Evolutionary conservation across 768 basidiomycete species (phyloP).

Genomic region (Leccinum aurantiacum): DNA sequence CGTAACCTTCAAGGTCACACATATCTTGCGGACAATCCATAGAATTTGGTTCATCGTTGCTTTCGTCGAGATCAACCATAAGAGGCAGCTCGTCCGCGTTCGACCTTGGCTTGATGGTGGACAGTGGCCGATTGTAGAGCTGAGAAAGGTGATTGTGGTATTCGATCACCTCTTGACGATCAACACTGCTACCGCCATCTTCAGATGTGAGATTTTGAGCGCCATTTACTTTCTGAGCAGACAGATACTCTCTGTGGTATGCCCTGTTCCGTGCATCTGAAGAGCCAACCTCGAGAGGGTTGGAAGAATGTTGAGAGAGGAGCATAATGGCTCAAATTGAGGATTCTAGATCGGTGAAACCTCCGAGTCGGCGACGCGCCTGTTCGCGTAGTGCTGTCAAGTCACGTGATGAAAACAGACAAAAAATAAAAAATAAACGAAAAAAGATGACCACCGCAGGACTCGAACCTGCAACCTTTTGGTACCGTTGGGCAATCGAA

Average conservation of each 20-base stretch:
- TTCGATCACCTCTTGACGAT: constrained; percentile 39
- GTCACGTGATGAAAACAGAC: constrained; percentile 23
- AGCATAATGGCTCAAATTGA: constrained; percentile 17
- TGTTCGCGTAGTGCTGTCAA: constrained; percentile 12
- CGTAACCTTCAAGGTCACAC: constrained; percentile 36
- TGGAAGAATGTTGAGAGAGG: constrained; percentile 72
- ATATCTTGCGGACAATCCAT: constrained; percentile 40
- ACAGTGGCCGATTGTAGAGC: constrained; percentile 36
- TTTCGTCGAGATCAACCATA: constrained; percentile 50
- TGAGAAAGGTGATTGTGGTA: constrained; percentile 54
- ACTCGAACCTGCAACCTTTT: constrained; percentile 98
- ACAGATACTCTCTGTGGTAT: constrained; percentile 41
- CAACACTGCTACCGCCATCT: constrained; percentile 46
- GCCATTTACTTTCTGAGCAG: constrained; percentile 35
- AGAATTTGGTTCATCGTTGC: constrained; percentile 37
- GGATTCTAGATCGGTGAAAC: background rate
- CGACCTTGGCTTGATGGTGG: constrained; percentile 21
- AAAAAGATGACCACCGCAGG: constrained; percentile 77
- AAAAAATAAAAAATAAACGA: background rate
- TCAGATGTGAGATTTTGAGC: constrained; percentile 45
- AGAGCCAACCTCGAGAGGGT: constrained; percentile 67
- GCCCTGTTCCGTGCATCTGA: constrained; percentile 54
- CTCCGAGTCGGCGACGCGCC: background rate
- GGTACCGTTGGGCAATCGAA: constrained; percentile 77
- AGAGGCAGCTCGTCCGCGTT: constrained; percentile 27